Percentiles rank a stretch among this genome's conserved stretches.
Conservation (phyloP, 495 filamentous ascomycete genomes). For the Parathielavia appendiculata region DNA sequence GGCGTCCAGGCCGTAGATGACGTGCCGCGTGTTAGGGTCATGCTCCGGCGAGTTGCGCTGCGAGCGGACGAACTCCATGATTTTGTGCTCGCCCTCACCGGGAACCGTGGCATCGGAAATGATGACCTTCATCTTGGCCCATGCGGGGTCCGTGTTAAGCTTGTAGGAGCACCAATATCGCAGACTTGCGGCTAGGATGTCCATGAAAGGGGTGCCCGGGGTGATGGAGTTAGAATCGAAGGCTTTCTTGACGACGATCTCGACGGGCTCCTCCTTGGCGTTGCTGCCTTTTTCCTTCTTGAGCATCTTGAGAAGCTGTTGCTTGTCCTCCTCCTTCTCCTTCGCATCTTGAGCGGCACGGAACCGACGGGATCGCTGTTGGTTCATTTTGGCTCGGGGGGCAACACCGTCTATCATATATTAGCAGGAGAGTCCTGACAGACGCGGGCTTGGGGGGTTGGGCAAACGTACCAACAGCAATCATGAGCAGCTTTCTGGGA, state of each 20-base stretch:
- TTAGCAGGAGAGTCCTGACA: conserved; percentile 30
- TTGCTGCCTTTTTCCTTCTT: conserved; percentile 62
- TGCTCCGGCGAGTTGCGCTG: conserved; percentile 86
- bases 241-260: conserved; percentile 75
- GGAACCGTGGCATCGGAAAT: conserved; percentile 98
- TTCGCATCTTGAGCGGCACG: conserved; percentile 89
- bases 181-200: conserved; percentile 83
- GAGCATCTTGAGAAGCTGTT: conserved; percentile 76
- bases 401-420: conserved; percentile 73
- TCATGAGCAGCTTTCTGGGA: conserved; percentile 91
- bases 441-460: not conserved
- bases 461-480: conserved; percentile 77
- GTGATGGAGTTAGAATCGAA: conserved; percentile 99
- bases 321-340: conserved; percentile 88
- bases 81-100: conserved; percentile 98
- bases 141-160: conserved; percentile 92
- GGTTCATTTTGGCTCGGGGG: conserved; percentile 94
- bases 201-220: conserved; percentile 98
- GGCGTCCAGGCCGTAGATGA: conserved; percentile 92
- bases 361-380: conserved; percentile 87
- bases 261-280: conserved; percentile 54
- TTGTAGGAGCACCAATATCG: conserved; percentile 97
- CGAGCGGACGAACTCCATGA: conserved; percentile 96
- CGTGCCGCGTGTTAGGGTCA: conserved; percentile 93
- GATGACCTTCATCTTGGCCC: conserved; percentile 94